phyloP scores from a whole-genome alignment of 306 rosid species.

The Calophaca sinica region DNA sequence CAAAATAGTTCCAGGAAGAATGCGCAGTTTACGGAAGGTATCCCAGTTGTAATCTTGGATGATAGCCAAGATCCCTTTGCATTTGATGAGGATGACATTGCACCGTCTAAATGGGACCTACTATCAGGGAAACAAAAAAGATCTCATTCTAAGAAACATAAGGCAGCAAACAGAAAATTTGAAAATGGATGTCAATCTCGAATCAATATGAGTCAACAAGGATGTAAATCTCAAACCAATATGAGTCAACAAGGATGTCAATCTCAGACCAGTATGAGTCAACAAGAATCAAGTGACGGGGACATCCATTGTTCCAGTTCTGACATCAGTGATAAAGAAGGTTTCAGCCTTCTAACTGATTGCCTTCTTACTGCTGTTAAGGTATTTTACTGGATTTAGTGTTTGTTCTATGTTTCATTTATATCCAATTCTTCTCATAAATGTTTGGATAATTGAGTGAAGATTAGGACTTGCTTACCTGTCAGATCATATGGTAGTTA shows the following conservation, averaged over 20 bases:
- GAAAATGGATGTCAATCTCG: conserved; percentile 67
- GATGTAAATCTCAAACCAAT: conserved; percentile 58
- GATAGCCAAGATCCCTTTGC: conserved; percentile 91
- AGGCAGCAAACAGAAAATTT: conserved; percentile 50
- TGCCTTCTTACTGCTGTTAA: conserved; percentile 86
- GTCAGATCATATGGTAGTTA: conserved; percentile 3
- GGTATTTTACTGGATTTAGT: conserved; percentile 53
- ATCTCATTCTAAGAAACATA: conserved; percentile 52
- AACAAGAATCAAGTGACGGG: conserved; percentile 61
- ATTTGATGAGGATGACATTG: conserved; percentile 86
- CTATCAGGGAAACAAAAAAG: conserved; percentile 69
- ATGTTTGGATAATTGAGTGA: conserved; percentile 30
- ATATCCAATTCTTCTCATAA: conserved; percentile 25
- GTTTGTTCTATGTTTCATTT: conserved; percentile 32
- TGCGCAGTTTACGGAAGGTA: conserved; percentile 49
- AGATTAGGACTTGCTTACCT: conserved; percentile 35
- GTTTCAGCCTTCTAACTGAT: conserved; percentile 70
- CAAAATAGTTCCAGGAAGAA: conserved; percentile 57
- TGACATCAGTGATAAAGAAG: conserved; percentile 55
- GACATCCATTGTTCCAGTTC: conserved; percentile 59
- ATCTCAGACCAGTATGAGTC: conserved; percentile 56
- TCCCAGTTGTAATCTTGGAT: conserved; percentile 56
- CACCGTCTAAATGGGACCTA: conserved; percentile 92
- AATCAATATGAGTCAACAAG: conserved; percentile 27
- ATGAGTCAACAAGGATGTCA: conserved; percentile 44